Conservation (phyloP, 306 rosid genomes). For the Cicer pinnatifidum region DNA sequence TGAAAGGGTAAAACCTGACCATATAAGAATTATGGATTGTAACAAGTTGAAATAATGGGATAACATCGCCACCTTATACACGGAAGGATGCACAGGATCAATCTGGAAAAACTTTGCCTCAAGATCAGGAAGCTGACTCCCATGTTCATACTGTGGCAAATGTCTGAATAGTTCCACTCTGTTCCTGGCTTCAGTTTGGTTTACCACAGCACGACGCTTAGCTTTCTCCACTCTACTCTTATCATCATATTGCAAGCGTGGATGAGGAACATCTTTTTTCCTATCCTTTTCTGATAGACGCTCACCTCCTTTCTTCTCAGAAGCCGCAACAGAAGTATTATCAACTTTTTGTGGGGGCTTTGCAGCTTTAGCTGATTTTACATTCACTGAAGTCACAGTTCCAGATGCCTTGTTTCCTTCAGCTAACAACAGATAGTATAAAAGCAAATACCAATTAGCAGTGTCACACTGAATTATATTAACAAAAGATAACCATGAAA, state of each 20-base stretch:
- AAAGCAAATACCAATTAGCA: conserved; percentile 35
- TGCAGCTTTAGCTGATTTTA: conserved; percentile 48
- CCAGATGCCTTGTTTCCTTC: conserved; percentile 53
- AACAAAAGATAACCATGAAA: conserved; percentile 2
- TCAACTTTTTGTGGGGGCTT: conserved; percentile 49
- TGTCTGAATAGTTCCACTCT: conserved; percentile 62
- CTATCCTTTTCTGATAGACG: conserved; percentile 55
- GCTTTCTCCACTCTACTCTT: conserved; percentile 56
- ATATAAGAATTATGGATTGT: conserved; percentile 23
- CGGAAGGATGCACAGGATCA: conserved; percentile 54
- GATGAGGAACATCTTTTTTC: conserved; percentile 61
- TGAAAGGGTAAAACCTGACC: conserved; percentile 2
- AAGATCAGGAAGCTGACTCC: conserved; percentile 58
- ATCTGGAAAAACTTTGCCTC: conserved; percentile 57
- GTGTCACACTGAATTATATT: neutral
- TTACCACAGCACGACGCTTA: conserved; percentile 56
- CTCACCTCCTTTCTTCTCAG: conserved; percentile 55
- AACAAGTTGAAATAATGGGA: conserved; percentile 17
- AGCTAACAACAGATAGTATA: conserved; percentile 42
- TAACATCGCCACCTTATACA: conserved; percentile 50
- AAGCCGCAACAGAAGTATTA: conserved; percentile 46
- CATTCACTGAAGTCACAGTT: conserved; percentile 35
- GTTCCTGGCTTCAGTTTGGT: conserved; percentile 58
- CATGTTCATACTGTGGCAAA: conserved; percentile 63
- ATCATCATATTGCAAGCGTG: conserved; percentile 62